phyloP scores from a whole-genome alignment of 116 monocot species.

The Papilionanthe hybrid region DNA sequence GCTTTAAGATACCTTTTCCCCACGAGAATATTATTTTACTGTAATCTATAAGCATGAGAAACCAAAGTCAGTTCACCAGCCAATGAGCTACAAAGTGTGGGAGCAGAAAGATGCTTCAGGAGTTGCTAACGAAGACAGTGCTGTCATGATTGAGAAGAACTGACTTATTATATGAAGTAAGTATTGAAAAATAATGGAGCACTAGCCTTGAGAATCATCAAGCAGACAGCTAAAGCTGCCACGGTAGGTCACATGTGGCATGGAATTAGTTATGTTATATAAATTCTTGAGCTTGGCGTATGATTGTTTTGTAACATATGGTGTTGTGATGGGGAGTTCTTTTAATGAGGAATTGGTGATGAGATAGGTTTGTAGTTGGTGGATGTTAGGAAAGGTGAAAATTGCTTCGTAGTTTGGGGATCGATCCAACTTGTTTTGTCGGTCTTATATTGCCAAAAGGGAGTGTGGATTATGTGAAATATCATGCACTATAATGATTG shows the following conservation, averaged over 20 bases:
- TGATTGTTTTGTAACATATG: neutral
- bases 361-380: neutral
- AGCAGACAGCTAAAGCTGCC: slow-evolving; percentile 13
- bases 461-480: neutral
- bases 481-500: too few relatives aligned
- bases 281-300: neutral
- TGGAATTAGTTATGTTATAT: neutral
- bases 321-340: neutral
- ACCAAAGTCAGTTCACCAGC: slow-evolving; percentile 10
- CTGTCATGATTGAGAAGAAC: neutral
- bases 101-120: slow-evolving; percentile 10
- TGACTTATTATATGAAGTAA: slow-evolving; percentile 2
- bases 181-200: slow-evolving; percentile 8
- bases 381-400: neutral
- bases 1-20: slow-evolving; percentile 1
- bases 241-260: slow-evolving; percentile 16
- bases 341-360: slow-evolving; percentile 3
- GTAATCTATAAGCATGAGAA: neutral
- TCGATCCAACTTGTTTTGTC: neutral
- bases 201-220: slow-evolving; percentile 8
- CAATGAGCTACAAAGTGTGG: neutral
- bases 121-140: neutral
- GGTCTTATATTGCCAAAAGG: neutral
- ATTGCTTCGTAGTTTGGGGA: neutral
- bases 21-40: slow-evolving; percentile 3